Base-by-base conservation (phyloP, 768 basidiomycete species). In the Suillus fuscotomentosus region DNA sequence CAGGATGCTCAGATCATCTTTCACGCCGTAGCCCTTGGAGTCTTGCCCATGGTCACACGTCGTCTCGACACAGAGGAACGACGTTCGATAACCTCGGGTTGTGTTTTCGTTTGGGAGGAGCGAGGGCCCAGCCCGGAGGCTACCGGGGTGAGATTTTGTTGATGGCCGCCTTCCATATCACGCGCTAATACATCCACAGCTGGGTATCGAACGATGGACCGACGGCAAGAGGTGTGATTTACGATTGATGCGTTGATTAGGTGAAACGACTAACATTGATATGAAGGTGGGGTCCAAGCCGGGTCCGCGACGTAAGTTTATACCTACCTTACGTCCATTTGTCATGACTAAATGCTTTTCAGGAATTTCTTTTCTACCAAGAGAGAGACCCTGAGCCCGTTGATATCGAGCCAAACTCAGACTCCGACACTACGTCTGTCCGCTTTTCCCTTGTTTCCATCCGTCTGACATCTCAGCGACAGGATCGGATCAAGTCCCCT, bases 91-190 rank as follows among this genome's bases (percentile, higher is more conserved):
- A 68, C 78, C n/a, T 84, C 90, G 1, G 91, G 92, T 15, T 86
- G 84, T 63, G 87, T 93, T 41, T 94, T 86, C 67, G 90, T 94
- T 45, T 94, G 92, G 91, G 90, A 93, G 72, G 92, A 94, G 73
- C 82, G 91, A 63, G 87, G 87, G 6, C 82, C 88, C 15, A 86
- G 84, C 66, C 75, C 86, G 59, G 90, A 90, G 66, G 81, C 86
- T 36, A 86, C 85, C 55, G 88, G 89, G 65, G 88, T 91, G 71
- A 71, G 84, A 77, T 45, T 48, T 43, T 14, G 60, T 54, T 62
- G 43, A 60, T 59, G 17, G 1, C 24, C 42, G 41, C 55, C 63
- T 60, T 42, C 39, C 48, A 51, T 22, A 47, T 31, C 22, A 54
- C 63, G 51, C 65, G 62, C 61, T 39, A 55, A 61, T n/a, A 24